Conservation (phyloP, 1,139 yeast species). For the Pichia sp. region DNA sequence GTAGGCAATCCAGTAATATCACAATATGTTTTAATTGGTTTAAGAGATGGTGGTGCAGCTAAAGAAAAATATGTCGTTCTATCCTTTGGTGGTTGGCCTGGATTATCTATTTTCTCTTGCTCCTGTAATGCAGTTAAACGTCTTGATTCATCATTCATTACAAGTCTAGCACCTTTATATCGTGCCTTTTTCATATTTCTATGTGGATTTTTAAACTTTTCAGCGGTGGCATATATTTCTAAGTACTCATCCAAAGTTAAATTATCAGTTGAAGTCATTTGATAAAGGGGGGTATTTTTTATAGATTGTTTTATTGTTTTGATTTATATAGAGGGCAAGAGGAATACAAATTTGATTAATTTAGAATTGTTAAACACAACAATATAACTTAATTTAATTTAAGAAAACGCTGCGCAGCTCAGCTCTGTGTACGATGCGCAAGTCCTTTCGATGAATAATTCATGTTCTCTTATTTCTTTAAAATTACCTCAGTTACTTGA, state of each 20-base stretch:
- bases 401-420: no score
- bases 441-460: no score
- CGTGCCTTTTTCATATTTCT: constrained; percentile 51
- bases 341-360: no score
- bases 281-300: no score
- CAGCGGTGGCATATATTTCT: constrained; percentile 38
- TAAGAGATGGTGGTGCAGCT: constrained; percentile 83
- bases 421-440: no score
- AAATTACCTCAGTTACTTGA: no score
- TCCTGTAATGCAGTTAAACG: constrained; percentile 39
- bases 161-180: constrained; percentile 71
- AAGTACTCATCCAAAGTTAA: constrained; percentile 28
- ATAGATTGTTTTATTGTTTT: no score
- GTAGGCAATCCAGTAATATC: constrained; percentile 90
- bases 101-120: constrained; percentile 17
- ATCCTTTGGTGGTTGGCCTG: constrained; percentile 28
- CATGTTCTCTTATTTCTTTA: no score
- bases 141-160: constrained; percentile 71
- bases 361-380: no score
- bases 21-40: constrained; percentile 80
- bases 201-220: constrained; percentile 50
- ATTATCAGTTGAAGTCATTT: no score
- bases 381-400: no score
- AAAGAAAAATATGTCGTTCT: constrained; percentile 58
- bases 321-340: no score